phyloP scores from a whole-genome alignment of 768 basidiomycete genomes.

The Boletus rubescentipes region DNA sequence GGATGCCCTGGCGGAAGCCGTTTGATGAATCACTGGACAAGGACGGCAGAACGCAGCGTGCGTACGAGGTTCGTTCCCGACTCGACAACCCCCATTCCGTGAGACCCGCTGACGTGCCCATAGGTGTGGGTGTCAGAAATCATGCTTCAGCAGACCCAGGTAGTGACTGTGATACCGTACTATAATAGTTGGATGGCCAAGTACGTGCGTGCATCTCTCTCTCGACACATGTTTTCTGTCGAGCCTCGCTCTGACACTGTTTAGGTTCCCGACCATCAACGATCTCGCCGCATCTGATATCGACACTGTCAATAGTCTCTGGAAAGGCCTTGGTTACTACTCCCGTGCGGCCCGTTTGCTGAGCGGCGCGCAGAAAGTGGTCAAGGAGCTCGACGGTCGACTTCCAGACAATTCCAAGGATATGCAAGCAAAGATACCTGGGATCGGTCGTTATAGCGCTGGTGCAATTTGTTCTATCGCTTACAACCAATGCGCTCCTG shows the following conservation, averaged over 20 bases:
- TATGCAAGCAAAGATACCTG: constrained; percentile 81
- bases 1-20: constrained; percentile 92
- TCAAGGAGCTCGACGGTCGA: constrained; percentile 60
- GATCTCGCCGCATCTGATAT: constrained; percentile 71
- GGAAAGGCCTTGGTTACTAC: constrained; percentile 94
- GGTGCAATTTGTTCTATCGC: constrained; percentile 87
- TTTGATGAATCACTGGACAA: constrained; percentile 52
- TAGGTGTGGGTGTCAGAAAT: constrained; percentile 91
- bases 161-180: constrained; percentile 90
- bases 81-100: background rate
- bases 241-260: background rate
- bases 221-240: background rate
- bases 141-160: constrained; percentile 97
- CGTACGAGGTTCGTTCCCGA: constrained; percentile 88
- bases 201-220: constrained; percentile 39
- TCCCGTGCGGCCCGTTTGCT: constrained; percentile 82
- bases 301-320: constrained; percentile 83
- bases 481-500: constrained; percentile 78
- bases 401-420: constrained; percentile 80
- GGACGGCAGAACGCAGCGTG: constrained; percentile 75
- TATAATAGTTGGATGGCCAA: constrained; percentile 85
- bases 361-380: constrained; percentile 77
- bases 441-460: constrained; percentile 87
- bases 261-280: constrained; percentile 77
- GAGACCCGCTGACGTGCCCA: background rate